Evolutionary conservation across 176 grass and related monocot genomes (phyloP), one percentile per base, ranked within the genome.

Genomic region (Carex scoparia): DNA sequence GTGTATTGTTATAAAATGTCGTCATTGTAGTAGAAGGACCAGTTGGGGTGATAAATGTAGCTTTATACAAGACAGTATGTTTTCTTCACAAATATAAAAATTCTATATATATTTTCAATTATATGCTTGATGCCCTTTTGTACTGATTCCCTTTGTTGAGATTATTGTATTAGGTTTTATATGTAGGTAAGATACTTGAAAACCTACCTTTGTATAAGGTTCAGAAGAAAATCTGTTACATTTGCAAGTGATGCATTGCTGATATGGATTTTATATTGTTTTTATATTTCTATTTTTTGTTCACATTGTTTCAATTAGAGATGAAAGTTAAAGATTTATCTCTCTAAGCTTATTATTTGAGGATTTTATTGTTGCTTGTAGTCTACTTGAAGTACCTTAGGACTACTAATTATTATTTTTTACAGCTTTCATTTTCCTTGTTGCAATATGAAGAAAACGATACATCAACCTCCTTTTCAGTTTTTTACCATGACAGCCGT

Each of bases 191-290:
- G 3, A n/a, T 7, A 60, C 57, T 60, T 60, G 57, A 60, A 60
- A 60, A 60, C 18, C 57, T n/a, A 18, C 57, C 16, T 60, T 60
- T 15, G 16, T 56, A 2, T 13, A 4, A n/a, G 15, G 57, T 60
- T 60, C 18, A 60, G 10, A 15, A 60, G 56, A 58, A 58, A 16
- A 58, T 16, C 56, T 4, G 13, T 60, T 68, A 38, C 4, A 68
- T 68, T 68, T 68, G 65, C 65, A 68, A 68, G 37, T 40, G 33
- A 69, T 38, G 66, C 32, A 69, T 38, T 38, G 32, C 31, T 35
- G 65, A 38, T 68, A 67, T 37, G 12, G 30, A 65, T 85, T 68
- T 84, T 71, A 69, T 49, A 48, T 80, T 32, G 48, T 62, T 54
- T 60, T 77, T 85, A 7, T 46, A 46, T 46, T 46, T 46, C 42